These are phyloP conservation scores for Ceratobasidium sp. DNA, from an alignment of 1,284 basidiomycete genomes.

Conservation along the genomic window DNA sequence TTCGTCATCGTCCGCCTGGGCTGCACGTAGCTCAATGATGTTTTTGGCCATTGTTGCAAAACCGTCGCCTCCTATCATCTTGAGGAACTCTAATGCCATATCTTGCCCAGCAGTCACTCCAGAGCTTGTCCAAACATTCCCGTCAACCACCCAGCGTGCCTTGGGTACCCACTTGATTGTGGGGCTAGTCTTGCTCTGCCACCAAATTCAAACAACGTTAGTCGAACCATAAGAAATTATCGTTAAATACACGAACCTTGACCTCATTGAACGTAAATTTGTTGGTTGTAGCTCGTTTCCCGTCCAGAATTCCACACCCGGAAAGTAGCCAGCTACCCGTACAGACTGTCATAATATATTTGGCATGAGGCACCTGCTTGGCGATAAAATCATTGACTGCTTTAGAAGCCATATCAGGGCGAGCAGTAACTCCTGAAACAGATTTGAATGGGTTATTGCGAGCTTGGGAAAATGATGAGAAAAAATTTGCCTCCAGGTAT, in stretches of 20 bases:
- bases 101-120: constrained; percentile 54
- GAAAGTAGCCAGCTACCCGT: constrained; percentile 40
- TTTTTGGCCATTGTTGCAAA: constrained; percentile 15
- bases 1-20: constrained; percentile 25
- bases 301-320: constrained; percentile 38
- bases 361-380: not conserved
- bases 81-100: constrained; percentile 51
- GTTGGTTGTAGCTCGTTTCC: constrained; percentile 41
- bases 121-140: constrained; percentile 53
- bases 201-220: not conserved
- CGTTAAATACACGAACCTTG: not conserved
- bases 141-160: constrained; percentile 54
- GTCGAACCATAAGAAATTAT: not conserved
- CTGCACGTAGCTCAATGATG: constrained; percentile 21
- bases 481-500: constrained; percentile 35
- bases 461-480: not conserved
- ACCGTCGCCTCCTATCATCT: constrained; percentile 1
- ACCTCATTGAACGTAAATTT: constrained; percentile 32
- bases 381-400: constrained; percentile 24
- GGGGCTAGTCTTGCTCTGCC: constrained; percentile 16
- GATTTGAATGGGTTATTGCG: not conserved
- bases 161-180: constrained; percentile 48
- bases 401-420: constrained; percentile 2
- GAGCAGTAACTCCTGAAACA: not conserved
- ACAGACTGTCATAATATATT: constrained; percentile 40